Base-by-base conservation (phyloP, 495 filamentous ascomycete genomes). In the Clohesyomyces aquaticus region DNA sequence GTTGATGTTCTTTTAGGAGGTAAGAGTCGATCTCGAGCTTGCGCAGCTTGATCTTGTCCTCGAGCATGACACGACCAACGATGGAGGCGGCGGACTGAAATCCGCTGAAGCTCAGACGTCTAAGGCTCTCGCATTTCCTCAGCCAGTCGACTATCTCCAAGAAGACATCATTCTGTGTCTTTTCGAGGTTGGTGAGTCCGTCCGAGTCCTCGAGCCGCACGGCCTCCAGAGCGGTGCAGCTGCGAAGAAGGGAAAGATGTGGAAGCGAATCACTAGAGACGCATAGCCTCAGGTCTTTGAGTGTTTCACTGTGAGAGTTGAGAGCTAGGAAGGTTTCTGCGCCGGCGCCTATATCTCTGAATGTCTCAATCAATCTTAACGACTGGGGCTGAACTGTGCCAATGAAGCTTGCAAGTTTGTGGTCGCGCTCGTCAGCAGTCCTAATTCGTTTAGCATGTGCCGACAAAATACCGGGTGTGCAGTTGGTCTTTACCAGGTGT, bases 341-440 rank as follows among this genome's bases (percentile, higher is more conserved):
- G 4, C 79, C 81, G 35, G 88, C 76, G 3, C 75, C 71, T 35
- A 80, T 79, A 21, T 73, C 67, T 63, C 82, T 81, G 43, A 85
- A 75, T 21, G 86, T 77, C 49, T 84, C 78, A 65, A 92, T 85
- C 10, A 78, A 80, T 54, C 78, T 78, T 0, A 93, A 72, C 4
- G 81, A 83, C 57, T 90, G 80, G 0, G 81, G 79, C 8, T 67
- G 78, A 12, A 92, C 74, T 1, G 77, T 76, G 27, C 71, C 72
- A 22, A 92, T 78, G 61, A 91, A 87, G 18, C 74, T 72, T 2
- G 85, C 82, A 35, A 90, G 71, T 35, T 83, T 72, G 22, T 78
- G 65, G 61, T 87, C 85, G 18, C 81, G 74, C 45, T 79, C 76
- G 0, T 75, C 66, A 45, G 72, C 70, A 63, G 26, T 27, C 69